These are phyloP conservation scores for Aspergillaceae sp. DNA, from an alignment of 2,329 filamentous ascomycete species.

Conservation along the genomic window DNA sequence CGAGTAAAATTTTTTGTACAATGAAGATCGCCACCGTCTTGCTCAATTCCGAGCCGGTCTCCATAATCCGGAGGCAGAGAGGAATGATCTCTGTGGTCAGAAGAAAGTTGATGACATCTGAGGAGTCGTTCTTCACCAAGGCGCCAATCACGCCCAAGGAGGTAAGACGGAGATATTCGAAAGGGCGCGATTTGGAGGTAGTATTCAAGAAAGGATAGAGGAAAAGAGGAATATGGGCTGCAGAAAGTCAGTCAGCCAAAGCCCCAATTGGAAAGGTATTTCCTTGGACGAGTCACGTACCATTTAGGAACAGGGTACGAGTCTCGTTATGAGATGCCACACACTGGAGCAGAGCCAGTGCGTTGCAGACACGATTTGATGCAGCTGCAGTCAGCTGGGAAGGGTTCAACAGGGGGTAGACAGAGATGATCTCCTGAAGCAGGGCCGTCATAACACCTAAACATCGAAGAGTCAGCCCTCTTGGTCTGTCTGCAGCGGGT, in stretches of 20 bases:
- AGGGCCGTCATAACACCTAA: constrained; percentile 95
- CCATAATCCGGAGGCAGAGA: constrained; percentile 95
- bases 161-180: constrained; percentile 92
- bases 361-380: constrained; percentile 95
- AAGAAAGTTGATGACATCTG: constrained; percentile 97
- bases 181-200: constrained; percentile 93
- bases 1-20: constrained; percentile 94
- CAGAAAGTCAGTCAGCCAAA: too few relatives aligned
- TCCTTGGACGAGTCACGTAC: constrained; percentile 40
- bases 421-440: constrained; percentile 96
- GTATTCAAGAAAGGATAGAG: constrained; percentile 98
- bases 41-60: constrained; percentile 94
- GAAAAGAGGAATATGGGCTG: constrained; percentile 94
- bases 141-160: constrained; percentile 95
- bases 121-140: constrained; percentile 96
- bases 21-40: constrained; percentile 99
- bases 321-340: constrained; percentile 97
- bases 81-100: constrained; percentile 98
- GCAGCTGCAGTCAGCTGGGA: constrained; percentile 96
- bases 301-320: constrained; percentile 82
- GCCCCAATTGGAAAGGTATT: neutral
- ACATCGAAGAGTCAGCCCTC: constrained; percentile 16
- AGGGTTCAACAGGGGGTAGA: constrained; percentile 92
- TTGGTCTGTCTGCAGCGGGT: neutral
- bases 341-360: constrained; percentile 87